phyloP scores from a whole-genome alignment of 257 asterid genomes.

The Rehmannia glutinosa region DNA sequence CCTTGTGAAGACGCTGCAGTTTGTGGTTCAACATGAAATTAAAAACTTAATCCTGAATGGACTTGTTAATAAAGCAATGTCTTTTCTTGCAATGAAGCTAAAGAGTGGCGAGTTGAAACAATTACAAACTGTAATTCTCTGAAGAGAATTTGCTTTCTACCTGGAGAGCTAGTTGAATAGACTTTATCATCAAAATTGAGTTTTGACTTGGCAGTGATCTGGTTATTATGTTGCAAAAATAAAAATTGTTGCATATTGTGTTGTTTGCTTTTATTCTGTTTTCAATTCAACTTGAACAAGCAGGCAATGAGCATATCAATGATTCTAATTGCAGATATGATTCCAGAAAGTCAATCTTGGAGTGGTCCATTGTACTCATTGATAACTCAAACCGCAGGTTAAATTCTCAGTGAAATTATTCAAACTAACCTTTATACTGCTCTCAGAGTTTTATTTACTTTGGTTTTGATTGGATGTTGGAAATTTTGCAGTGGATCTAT shows the following conservation, averaged over 20 bases:
- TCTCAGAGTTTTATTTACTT: no score
- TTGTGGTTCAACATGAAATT: background rate
- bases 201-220: background rate
- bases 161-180: background rate
- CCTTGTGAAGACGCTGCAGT: background rate
- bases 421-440: background rate
- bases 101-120: background rate
- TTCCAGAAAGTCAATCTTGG: slow-evolving; percentile 73
- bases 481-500: slow-evolving; percentile 72
- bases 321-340: slow-evolving; percentile 61
- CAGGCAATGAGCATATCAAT: slow-evolving; percentile 2
- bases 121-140: background rate
- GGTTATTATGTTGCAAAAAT: no score
- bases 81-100: background rate
- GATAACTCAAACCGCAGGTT: slow-evolving; percentile 94
- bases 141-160: background rate
- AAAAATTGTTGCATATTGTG: no score
- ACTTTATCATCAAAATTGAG: no score
- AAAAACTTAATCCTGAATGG: background rate
- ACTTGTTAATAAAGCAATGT: background rate
- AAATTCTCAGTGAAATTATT: slow-evolving; percentile 19
- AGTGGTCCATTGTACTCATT: slow-evolving; percentile 85
- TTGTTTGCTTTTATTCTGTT: background rate
- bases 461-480: slow-evolving; percentile 20
- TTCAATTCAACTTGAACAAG: background rate